Evolutionary conservation across 176 grass and related monocot genomes (phyloP), one percentile per base, ranked within the genome.

Genomic region (Cenchrus americanus): DNA sequence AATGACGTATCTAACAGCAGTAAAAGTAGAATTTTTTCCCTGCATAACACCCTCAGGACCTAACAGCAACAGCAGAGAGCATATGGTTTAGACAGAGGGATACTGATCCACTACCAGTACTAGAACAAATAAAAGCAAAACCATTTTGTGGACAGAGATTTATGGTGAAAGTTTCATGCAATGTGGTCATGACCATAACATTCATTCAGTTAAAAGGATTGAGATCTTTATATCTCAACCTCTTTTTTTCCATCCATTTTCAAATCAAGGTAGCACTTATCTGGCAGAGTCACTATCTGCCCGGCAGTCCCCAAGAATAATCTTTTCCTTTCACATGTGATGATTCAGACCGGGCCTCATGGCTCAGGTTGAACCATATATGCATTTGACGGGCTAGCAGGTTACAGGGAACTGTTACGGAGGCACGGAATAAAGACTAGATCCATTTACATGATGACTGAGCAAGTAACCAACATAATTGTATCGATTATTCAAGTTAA

Each of bases 241-340:
- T 37, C 6, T 2, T 21, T 57, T 30, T 51, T 14, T 59, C 21
- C 60, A 62, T 51, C 21, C 63, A 61, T 61, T 42, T 80, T 71
- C 59, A 84, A 68, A 87, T 69, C 19, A 82, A 81, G 51, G 69
- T 24, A 54, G 6, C 19, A 87, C 9, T 49, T 75, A 15, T 34
- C 69, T 69, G 14, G 44, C 41, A n/a, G 34, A n/a, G 34, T 19
- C 15, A 17, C 58, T 19, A 12, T 41, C 47, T 32, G 32, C 47
- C 76, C 37, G 41, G 13, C 19, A 66, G 13, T 49, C 17, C 17
- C 4, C 47, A 42, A 4, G 9, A 64, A 6, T 0, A 63, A 48
- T 27, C 1, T 19, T 27, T 47, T 12, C 22, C 15, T 52, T 63
- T 63, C 9, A 26, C 8, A 27, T 6, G 41, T 78, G 41, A 79